A percentile compares a stretch with the other conserved stretches of the same genome.
Evolutionary conservation across 2,329 filamentous ascomycete species (phyloP).

Genomic region (Alternaria hordeiaustralica): DNA sequence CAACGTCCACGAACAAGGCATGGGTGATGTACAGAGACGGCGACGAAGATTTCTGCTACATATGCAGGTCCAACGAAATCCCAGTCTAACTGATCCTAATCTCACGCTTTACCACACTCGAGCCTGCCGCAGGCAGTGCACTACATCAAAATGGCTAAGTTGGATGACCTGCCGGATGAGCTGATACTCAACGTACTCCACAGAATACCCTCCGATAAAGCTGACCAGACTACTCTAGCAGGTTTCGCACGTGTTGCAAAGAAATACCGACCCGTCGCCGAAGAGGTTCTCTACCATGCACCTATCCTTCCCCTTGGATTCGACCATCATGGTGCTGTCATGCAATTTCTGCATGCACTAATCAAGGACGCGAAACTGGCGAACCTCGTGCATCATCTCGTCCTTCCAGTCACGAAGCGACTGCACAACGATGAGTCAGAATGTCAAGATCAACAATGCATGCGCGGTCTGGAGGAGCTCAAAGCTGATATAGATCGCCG

Average conservation of each 20-base stretch:
- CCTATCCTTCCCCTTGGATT: not conserved
- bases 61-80: not conserved
- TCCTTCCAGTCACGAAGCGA: not conserved
- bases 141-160: not conserved
- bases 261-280: not conserved
- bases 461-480: not conserved
- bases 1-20: not conserved
- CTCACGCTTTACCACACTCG: not conserved
- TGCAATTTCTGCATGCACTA: not conserved
- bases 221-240: not conserved
- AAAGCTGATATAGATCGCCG: not conserved
- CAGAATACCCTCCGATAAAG: not conserved
- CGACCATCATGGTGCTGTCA: not conserved
- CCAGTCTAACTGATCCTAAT: not conserved
- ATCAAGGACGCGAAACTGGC: not conserved
- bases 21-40: not conserved
- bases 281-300: not conserved
- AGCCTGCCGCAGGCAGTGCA: not conserved
- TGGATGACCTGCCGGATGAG: not conserved
- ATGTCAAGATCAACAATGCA: not conserved
- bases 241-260: not conserved
- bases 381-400: not conserved
- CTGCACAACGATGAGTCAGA: not conserved
- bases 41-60: not conserved
- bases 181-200: not conserved